phyloP scores from a whole-genome alignment of 495 filamentous ascomycete genomes.

The Niebla homalea region DNA sequence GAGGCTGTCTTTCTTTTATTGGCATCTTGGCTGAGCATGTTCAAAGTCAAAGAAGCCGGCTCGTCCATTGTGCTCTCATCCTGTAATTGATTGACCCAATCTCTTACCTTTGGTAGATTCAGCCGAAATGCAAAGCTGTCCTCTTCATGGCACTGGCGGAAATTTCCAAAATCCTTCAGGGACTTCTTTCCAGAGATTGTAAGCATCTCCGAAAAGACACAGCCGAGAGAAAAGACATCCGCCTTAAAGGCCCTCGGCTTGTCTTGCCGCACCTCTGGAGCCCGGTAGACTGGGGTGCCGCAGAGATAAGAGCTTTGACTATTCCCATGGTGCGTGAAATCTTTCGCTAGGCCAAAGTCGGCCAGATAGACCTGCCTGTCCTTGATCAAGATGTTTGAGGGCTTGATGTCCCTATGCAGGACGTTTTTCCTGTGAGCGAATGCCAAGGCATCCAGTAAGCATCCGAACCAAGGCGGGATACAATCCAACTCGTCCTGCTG shows the following conservation, averaged over 20 bases:
- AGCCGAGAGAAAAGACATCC: constrained; percentile 8
- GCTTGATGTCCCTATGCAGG: constrained; percentile 91
- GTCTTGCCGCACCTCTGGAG: constrained; percentile 58
- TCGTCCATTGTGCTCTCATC: too few relatives aligned
- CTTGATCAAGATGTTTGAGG: constrained; percentile 79
- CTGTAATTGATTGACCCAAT: not conserved
- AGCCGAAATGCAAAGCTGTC: too few relatives aligned
- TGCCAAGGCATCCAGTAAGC: constrained; percentile 51
- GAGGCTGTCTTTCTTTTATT: too few relatives aligned
- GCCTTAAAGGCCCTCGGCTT: not conserved
- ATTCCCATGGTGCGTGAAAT: constrained; percentile 67
- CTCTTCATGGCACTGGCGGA: too few relatives aligned
- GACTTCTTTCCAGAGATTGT: not conserved
- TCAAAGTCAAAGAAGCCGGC: too few relatives aligned
- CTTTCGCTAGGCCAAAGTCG: constrained; percentile 89
- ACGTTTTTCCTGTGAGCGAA: constrained; percentile 76
- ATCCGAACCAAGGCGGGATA: constrained; percentile 1
- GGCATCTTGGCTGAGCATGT: too few relatives aligned
- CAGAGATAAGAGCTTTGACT: constrained; percentile 60
- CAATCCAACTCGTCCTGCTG: not conserved
- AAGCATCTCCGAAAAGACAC: constrained; percentile 7
- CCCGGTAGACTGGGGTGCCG: constrained; percentile 84
- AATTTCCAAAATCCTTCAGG: not conserved
- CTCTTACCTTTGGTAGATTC: not conserved
- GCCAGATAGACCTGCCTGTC: constrained; percentile 54